phyloP scores from a whole-genome alignment of 2,329 filamentous ascomycete species.

The Corynespora cassiicola region DNA sequence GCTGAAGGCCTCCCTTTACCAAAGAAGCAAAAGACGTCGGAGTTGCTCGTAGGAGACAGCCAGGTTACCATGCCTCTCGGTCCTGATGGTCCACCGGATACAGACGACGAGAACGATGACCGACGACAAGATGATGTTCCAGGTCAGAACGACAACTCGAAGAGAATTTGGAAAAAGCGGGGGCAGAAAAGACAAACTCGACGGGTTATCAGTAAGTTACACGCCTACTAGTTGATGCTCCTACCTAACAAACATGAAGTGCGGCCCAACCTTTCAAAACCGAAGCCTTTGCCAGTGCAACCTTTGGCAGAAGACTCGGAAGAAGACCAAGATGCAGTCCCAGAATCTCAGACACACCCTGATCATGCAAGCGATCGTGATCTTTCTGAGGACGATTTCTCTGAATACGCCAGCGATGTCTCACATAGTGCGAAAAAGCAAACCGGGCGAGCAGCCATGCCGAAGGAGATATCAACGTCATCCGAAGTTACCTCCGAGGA shows the following conservation, averaged over 20 bases:
- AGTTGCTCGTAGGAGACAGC: conserved; percentile 51
- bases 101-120: conserved; percentile 58
- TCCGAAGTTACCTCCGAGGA: no score
- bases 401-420: conserved; percentile 51
- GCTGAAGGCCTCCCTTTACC: conserved; percentile 31
- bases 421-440: conserved; percentile 42
- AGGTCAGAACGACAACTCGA: conserved; percentile 64
- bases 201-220: conserved; percentile 61
- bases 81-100: conserved; percentile 57
- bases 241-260: conserved; percentile 39
- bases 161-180: conserved; percentile 79
- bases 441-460: no score
- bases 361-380: conserved; percentile 43
- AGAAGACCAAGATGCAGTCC: conserved; percentile 49
- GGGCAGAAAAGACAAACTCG: conserved; percentile 81
- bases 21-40: conserved; percentile 32
- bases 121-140: conserved; percentile 36
- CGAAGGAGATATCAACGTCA: no score
- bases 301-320: conserved; percentile 36
- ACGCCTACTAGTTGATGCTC: not conserved
- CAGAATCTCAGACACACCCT: conserved; percentile 30
- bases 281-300: conserved; percentile 50
- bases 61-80: conserved; percentile 53
- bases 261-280: conserved; percentile 43
- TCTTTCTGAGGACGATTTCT: conserved; percentile 42